Evolutionary conservation across 148 eudicot genomes (phyloP).

Genomic region (Limonium bicolor): DNA sequence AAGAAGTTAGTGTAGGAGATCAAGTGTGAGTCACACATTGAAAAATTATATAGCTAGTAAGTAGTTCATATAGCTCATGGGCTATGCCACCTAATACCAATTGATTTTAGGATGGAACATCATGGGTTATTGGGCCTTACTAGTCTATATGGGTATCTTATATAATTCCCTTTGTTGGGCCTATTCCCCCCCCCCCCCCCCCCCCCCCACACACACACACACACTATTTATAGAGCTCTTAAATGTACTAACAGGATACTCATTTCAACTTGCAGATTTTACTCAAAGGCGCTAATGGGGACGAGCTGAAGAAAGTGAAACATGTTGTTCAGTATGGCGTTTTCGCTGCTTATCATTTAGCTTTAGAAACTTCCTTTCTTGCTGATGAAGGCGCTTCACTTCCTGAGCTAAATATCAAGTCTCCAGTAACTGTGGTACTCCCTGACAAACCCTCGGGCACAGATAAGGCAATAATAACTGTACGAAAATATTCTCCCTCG

Average conservation of each 20-base stretch:
- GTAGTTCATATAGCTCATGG: no score
- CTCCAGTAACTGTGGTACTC: conserved; percentile 65
- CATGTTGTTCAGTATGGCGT: conserved; percentile 87
- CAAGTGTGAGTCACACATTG: no score
- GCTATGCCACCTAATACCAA: no score
- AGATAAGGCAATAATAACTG: conserved; percentile 55
- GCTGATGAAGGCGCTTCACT: conserved; percentile 97
- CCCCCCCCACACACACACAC: not conserved
- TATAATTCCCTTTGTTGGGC: not conserved
- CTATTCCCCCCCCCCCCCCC: not conserved
- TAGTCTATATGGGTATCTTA: no score
- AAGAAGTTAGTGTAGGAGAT: no score
- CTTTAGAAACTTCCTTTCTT: conserved; percentile 94
- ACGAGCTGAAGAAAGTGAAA: conserved; percentile 95
- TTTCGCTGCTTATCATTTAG: conserved; percentile 98
- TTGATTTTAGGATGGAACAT: no score
- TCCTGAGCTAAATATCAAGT: conserved; percentile 60
- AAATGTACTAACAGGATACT: not conserved
- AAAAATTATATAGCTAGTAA: no score
- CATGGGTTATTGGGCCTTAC: no score
- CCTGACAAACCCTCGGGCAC: conserved; percentile 59
- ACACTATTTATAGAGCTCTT: not conserved
- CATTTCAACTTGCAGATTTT: conserved; percentile 45
- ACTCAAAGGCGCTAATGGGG: conserved; percentile 84
- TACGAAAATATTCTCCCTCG: conserved; percentile 40